Percentiles rank a stretch among this genome's conserved stretches.
phyloP scores from a whole-genome alignment of 1,139 yeast genomes.

The Lodderomyces theae region DNA sequence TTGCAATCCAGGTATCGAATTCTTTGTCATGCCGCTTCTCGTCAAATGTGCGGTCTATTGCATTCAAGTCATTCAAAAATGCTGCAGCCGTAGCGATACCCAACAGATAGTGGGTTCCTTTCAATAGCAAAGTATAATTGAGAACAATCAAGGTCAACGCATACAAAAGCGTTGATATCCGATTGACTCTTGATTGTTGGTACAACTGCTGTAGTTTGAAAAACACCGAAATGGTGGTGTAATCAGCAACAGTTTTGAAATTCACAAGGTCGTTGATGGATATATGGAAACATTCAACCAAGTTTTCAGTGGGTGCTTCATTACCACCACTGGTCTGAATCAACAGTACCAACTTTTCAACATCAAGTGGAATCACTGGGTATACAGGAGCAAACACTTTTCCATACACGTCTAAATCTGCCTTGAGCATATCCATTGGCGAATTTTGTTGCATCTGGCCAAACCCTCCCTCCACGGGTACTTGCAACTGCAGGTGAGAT shows the following conservation, averaged over 20 bases:
- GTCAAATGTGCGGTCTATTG: conserved; percentile 39
- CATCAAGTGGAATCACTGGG: conserved; percentile 57
- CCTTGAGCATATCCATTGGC: conserved; percentile 16
- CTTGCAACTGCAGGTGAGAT: conserved; percentile 7
- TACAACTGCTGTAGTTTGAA: conserved; percentile 43
- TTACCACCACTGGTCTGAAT: conserved; percentile 24
- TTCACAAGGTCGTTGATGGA: conserved; percentile 48
- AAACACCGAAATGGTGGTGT: conserved; percentile 36
- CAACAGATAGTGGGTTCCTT: conserved; percentile 56
- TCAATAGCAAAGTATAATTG: conserved; percentile 55
- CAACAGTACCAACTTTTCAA: conserved; percentile 21
- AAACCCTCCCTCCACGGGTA: conserved; percentile 6
- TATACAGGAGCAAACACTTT: conserved; percentile 51
- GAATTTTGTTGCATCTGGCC: conserved; percentile 10
- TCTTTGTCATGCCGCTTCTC: conserved; percentile 15
- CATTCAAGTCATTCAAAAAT: conserved; percentile 57
- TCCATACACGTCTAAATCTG: conserved; percentile 43
- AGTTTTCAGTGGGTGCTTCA: conserved; percentile 27
- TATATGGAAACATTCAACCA: conserved; percentile 50
- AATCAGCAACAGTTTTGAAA: conserved; percentile 29
- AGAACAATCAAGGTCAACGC: conserved; percentile 49
- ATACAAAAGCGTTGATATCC: conserved; percentile 34
- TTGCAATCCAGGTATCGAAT: conserved; percentile 38
- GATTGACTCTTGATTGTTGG: conserved; percentile 35
- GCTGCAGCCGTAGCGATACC: conserved; percentile 54